A percentile compares a stretch with the other conserved stretches of the same genome.
Conservation (phyloP, 208 protist species). For the Trypanosoma avium region DNA sequence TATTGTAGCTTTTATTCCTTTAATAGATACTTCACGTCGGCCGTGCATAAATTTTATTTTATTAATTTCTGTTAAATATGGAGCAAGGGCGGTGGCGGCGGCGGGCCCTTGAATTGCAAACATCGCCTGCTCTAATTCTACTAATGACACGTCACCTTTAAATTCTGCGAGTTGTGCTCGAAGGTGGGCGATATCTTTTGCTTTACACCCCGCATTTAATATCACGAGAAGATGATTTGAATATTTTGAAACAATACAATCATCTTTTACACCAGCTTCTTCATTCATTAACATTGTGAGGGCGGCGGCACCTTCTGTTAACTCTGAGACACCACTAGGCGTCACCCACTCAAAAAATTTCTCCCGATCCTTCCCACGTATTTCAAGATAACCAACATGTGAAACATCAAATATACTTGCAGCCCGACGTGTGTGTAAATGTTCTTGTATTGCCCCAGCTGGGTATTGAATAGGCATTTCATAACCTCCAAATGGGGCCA, state of each 20-base stretch:
- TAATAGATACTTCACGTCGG: conserved; percentile 38
- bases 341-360: conserved; percentile 94
- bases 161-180: conserved; percentile 39
- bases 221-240: conserved; percentile 92
- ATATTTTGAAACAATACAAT: conserved; percentile 94
- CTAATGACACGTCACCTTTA: conserved; percentile 81
- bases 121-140: conserved; percentile 75
- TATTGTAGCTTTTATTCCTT: conserved; percentile 53
- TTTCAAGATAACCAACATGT: conserved; percentile 95
- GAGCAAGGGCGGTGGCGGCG: conserved; percentile 55
- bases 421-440: conserved; percentile 85
- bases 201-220: conserved; percentile 96
- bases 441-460: conserved; percentile 84
- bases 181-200: conserved; percentile 93
- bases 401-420: conserved; percentile 97
- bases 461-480: conserved; percentile 96
- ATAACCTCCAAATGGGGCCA: conserved; percentile 95
- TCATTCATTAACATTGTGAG: conserved; percentile 95
- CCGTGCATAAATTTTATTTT: conserved; percentile 88
- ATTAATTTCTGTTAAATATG: conserved; percentile 35
- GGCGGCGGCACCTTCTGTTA: conserved; percentile 39
- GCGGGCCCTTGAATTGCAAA: conserved; percentile 94
- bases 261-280: conserved; percentile 94
- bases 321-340: conserved; percentile 71
- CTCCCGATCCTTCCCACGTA: conserved; percentile 89